Base-by-base conservation (phyloP, 345 rosid genomes). In the Eucalyptus erythrocorys region DNA sequence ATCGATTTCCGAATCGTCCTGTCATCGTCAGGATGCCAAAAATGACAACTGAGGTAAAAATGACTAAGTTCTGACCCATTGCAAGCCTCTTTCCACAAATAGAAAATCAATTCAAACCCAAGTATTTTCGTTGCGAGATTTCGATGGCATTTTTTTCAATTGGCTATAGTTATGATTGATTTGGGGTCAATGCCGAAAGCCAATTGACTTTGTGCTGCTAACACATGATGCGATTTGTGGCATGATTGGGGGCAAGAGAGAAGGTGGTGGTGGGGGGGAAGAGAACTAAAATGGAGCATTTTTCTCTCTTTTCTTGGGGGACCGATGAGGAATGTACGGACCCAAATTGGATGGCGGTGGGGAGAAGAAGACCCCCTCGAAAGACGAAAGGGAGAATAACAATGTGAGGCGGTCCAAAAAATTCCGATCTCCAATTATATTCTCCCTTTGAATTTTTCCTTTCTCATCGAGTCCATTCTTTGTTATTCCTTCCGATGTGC, bases 161-260 rank as follows among this genome's bases (percentile, higher is more conserved):
- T 37, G 45, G 81, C 14, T 21, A 5, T 55, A 19, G 43, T 37
- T 19, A 19, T 34, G 22, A 37, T 37, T 19, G 26, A 71, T 19
- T 71, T 9, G 4, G 27, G 14, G 27, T 10, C 7, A 8, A 32
- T 64, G 42, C 6, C 1, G 30, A 55, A 55, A 51, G 81, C 30
- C 59, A 26, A 34, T 37, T 30, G 64, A 51, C 71, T 50, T 30
- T 55, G 16, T 50, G 64, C 66, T 50, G 64, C 66, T 42, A 34
- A 80, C 3, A 9, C 55, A 5, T 27, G 49, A 7, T n/a, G 37
- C 14, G 43, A 43, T 50, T 57, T 32, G 16, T 48, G 24, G 21
- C 16, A 34, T 48, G 86, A 50, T 57, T 22, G 48, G 64, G 34
- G 59, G 32, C 48, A 90, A n/a, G 90, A 88, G 86, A 57, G 89